phyloP scores from a whole-genome alignment of 2,329 filamentous ascomycete species.

The Botrytis sinoallii region DNA sequence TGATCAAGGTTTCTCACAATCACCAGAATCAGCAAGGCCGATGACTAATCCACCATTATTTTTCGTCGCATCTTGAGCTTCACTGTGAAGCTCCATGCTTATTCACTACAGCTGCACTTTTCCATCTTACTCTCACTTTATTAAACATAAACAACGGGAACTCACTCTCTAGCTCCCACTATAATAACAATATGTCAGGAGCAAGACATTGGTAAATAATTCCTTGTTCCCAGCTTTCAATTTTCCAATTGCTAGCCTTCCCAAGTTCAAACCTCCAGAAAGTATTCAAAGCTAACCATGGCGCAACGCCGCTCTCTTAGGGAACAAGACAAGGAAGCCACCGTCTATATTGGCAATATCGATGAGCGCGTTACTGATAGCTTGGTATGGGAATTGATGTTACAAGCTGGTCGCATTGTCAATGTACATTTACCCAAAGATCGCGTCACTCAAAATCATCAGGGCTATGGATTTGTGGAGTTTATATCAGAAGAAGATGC shows the following conservation, averaged over 20 bases:
- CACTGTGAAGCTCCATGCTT: slow-evolving; percentile 14
- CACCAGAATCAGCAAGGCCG: slow-evolving; percentile 10
- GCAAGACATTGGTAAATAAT: slow-evolving; percentile 65
- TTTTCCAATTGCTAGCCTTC: neutral
- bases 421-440: slow-evolving; percentile 99
- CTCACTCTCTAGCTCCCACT: neutral
- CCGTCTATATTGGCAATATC: slow-evolving; percentile 96
- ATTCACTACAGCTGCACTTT: neutral
- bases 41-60: slow-evolving; percentile 16
- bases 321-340: slow-evolving; percentile 98
- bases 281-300: slow-evolving; percentile 30
- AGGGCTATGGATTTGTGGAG: slow-evolving; percentile 98
- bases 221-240: neutral
- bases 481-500: slow-evolving; percentile 94
- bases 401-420: slow-evolving; percentile 93
- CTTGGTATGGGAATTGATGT: slow-evolving; percentile 95
- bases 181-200: slow-evolving; percentile 40
- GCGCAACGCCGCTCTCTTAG: slow-evolving; percentile 43
- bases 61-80: slow-evolving; percentile 21
- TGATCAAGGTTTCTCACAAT: slow-evolving; percentile 20
- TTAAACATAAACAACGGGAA: neutral
- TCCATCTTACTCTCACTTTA: neutral
- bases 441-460: slow-evolving; percentile 92
- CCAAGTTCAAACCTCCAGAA: neutral
- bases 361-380: slow-evolving; percentile 92